Percentiles rank a stretch among this genome's conserved stretches.
Evolutionary conservation across 306 rosid genomes (phyloP).

Genomic region (Clitoria ternatea): DNA sequence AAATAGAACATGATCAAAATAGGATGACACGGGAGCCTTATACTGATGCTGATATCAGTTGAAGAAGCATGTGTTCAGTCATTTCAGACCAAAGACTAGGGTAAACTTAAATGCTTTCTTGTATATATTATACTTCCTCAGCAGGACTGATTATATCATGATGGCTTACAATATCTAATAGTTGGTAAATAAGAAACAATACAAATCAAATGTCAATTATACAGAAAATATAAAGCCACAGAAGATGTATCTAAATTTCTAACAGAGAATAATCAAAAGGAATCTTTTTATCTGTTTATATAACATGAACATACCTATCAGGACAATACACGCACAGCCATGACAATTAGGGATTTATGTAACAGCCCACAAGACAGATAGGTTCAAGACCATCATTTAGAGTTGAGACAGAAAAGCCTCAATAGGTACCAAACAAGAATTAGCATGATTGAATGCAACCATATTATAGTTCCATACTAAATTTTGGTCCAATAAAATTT

Average conservation of each 20-base stretch:
- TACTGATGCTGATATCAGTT: not conserved
- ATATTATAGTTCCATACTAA: not conserved
- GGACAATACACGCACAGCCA: too few species aligned
- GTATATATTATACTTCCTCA: not conserved
- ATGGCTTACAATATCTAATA: not conserved
- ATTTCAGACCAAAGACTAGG: not conserved
- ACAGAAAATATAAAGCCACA: not conserved
- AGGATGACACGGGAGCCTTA: not conserved
- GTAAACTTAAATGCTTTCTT: not conserved
- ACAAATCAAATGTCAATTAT: not conserved
- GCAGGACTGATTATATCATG: too few species aligned
- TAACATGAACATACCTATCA: not conserved
- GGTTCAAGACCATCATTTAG: not conserved
- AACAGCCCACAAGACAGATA: not conserved
- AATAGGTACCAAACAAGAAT: not conserved
- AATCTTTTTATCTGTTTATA: not conserved
- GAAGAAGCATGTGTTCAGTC: not conserved
- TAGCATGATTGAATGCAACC: constrained; percentile 4
- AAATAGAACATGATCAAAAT: constrained; percentile 16
- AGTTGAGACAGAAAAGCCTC: not conserved
- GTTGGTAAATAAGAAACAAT: not conserved
- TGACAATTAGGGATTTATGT: not conserved
- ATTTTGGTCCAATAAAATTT: not conserved
- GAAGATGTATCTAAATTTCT: not conserved
- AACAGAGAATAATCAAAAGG: not conserved